Percentiles rank a stretch among this genome's conserved stretches.
Evolutionary conservation across 2,329 filamentous ascomycete genomes (phyloP).

Genomic region (Microcera coccophila): DNA sequence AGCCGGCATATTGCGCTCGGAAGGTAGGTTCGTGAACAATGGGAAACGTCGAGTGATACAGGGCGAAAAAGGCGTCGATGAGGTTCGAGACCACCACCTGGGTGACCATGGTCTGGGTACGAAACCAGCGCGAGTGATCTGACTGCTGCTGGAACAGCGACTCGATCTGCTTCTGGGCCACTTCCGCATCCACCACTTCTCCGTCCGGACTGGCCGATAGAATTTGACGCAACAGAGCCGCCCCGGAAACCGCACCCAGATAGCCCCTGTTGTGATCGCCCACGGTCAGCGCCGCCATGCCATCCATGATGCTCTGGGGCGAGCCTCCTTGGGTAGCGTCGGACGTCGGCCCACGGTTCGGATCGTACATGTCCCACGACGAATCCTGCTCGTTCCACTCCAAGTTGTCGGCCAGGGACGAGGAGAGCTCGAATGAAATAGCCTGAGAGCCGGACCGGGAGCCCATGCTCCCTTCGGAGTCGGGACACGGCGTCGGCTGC

Average conservation of each 20-base stretch:
- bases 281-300: slow-evolving; percentile 36
- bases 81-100: slow-evolving; percentile 24
- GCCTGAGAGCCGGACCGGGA: too few relatives aligned
- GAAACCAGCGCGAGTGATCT: slow-evolving; percentile 17
- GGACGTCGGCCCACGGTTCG: too few relatives aligned
- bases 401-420: slow-evolving; percentile 30
- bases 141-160: neutral
- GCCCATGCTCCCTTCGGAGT: too few relatives aligned
- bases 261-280: slow-evolving; percentile 34
- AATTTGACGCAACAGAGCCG: neutral
- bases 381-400: slow-evolving; percentile 33
- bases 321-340: too few relatives aligned
- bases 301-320: slow-evolving; percentile 32
- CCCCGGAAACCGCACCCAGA: slow-evolving; percentile 16
- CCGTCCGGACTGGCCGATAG: slow-evolving; percentile 19
- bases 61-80: slow-evolving; percentile 40
- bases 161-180: too few relatives aligned
- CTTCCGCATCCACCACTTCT: neutral
- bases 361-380: too few relatives aligned
- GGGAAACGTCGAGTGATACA: slow-evolving; percentile 44
- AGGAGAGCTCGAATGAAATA: too few relatives aligned
- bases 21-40: slow-evolving; percentile 45
- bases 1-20: slow-evolving; percentile 34
- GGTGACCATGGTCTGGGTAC: slow-evolving; percentile 19
- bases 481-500: too few relatives aligned